Base-by-base conservation (phyloP, 148 eudicot species). In the Rhododendron molle region DNA sequence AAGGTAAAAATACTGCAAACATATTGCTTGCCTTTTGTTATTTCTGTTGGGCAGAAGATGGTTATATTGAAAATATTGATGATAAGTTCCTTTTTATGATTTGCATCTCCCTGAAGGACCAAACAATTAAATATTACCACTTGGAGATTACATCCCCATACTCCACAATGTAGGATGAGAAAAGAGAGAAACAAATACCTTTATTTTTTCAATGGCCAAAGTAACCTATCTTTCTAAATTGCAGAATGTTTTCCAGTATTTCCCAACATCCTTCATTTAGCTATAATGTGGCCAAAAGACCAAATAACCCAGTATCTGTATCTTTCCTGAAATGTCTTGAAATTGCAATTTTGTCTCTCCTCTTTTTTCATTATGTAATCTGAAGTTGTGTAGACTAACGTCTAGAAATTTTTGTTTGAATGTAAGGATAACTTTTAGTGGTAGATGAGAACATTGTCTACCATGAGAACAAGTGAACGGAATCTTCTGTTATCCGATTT, bases 1-100 rank as follows among this genome's bases (percentile, higher is more conserved):
- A 73, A 73, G 87, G 87, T 81, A 56, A 40, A 76, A 28, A 36
- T 15, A 50, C 18, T 54, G 26, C n/a, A 81, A 80, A 18, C 82
- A 13, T 85, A 21, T 36, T 44, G 62, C 46, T 20, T 83, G 49
- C 36, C 28, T 60, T 74, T 52, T 40, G 34, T 74, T 40, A 20
- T 18, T 32, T 30, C 38, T 47, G 3, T 23, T 3, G 5, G 78
- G 60, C 54, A 21, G 13, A 73, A 28, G 81, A 38, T 8, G 56
- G 13, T 40, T 43, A 23, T 43, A 7, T 3, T 21, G 16, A 76
- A 76, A 13, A 1, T 38, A 4, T 32, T 4, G 46, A 74, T 16
- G 46, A 18, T 18, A 74, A 74, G 43, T 84, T 84, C 54, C 86
- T 54, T 38, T 18, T 23, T 76, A 76, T 36, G 73, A 84, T 56